phyloP scores from a whole-genome alignment of 768 basidiomycete species.

The Asterophora parasitica region DNA sequence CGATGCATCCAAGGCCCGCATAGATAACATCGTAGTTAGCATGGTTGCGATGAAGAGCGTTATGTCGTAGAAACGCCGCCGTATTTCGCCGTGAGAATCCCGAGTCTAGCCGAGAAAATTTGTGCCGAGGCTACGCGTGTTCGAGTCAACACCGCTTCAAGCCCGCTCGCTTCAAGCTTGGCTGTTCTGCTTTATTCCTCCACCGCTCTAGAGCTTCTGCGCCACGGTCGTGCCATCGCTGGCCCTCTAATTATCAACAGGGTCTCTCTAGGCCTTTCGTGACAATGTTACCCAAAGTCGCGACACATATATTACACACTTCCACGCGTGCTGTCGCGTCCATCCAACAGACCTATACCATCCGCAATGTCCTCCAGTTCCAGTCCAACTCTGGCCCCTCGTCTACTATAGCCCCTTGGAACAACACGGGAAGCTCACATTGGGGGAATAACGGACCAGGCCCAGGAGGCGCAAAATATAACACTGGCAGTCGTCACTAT shows the following conservation, averaged over 20 bases:
- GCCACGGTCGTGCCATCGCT: background rate
- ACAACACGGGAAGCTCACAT: slow-evolving; percentile 43
- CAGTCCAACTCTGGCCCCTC: slow-evolving; percentile 49
- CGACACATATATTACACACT: slow-evolving; percentile 71
- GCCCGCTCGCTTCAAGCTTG: too few relatives aligned
- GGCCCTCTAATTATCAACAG: background rate
- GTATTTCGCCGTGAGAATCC: slow-evolving; percentile 10
- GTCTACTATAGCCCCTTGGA: slow-evolving; percentile 37
- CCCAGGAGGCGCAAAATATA: slow-evolving; percentile 69
- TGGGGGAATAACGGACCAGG: slow-evolving; percentile 54
- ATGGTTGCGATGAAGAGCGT: slow-evolving; percentile 81
- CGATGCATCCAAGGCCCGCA: slow-evolving; percentile 25
- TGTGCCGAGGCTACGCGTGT: slow-evolving; percentile 12
- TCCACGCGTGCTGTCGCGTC: slow-evolving; percentile 73
- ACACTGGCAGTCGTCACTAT: slow-evolving; percentile 70
- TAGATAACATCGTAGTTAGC: slow-evolving; percentile 71
- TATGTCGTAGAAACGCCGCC: slow-evolving; percentile 23
- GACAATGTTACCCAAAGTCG: slow-evolving; percentile 78
- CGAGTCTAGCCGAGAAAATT: slow-evolving; percentile 12
- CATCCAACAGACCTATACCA: slow-evolving; percentile 64
- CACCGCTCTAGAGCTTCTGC: background rate
- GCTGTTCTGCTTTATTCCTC: background rate
- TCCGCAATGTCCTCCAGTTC: slow-evolving; percentile 74
- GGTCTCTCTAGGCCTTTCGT: background rate
- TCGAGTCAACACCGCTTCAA: background rate